Conservation (phyloP, 1,139 yeast species). For the Yamadazyma songkhlaensis region DNA sequence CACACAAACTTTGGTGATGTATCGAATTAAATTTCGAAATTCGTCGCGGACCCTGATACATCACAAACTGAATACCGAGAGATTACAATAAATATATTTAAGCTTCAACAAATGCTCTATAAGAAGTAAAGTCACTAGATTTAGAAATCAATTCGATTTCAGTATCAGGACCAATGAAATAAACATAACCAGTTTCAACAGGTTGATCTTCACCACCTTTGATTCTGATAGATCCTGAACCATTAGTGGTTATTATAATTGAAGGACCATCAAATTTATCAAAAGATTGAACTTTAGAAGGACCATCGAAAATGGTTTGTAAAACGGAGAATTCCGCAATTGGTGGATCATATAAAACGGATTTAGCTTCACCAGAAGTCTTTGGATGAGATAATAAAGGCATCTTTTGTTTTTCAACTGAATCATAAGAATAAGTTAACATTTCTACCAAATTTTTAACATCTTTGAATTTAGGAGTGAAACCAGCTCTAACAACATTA, state of each 20-base stretch:
- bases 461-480: constrained; percentile 97
- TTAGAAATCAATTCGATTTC: constrained; percentile 58
- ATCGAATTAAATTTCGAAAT: background rate
- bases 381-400: constrained; percentile 59
- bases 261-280: constrained; percentile 82
- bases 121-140: constrained; percentile 62
- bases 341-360: constrained; percentile 87
- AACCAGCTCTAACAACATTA: constrained; percentile 97
- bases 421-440: constrained; percentile 86
- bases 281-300: constrained; percentile 46
- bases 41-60: constrained; percentile 1
- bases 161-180: constrained; percentile 77
- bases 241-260: constrained; percentile 78
- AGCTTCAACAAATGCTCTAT: constrained; percentile 85
- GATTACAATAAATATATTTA: constrained; percentile 13
- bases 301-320: constrained; percentile 56
- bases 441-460: constrained; percentile 83
- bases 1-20: too few relatives aligned
- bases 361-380: constrained; percentile 64
- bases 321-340: constrained; percentile 93
- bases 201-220: constrained; percentile 41
- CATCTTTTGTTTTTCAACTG: constrained; percentile 93
- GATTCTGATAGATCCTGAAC: constrained; percentile 58
- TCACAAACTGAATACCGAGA: background rate
- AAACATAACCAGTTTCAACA: constrained; percentile 66